A percentile compares a stretch with the other conserved stretches of the same genome.
Evolutionary conservation across 2,329 filamentous ascomycete genomes (phyloP).

Genomic region (Pleoardoris graminearum): DNA sequence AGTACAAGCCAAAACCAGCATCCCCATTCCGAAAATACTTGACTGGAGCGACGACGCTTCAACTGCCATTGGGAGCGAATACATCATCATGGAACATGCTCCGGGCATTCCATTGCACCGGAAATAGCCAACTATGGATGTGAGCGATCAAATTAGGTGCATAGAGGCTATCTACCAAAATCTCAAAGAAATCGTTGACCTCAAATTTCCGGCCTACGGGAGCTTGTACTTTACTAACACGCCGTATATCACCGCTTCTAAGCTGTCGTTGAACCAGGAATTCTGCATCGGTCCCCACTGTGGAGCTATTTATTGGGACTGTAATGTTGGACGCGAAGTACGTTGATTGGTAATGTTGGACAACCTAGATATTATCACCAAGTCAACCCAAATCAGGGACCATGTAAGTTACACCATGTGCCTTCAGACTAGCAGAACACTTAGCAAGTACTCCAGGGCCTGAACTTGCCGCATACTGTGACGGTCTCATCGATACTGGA

Average conservation of each 20-base stretch:
- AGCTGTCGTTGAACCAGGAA: constrained; percentile 18
- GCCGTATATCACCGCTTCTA: constrained; percentile 14
- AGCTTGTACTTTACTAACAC: constrained; percentile 43
- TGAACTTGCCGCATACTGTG: constrained; percentile 37
- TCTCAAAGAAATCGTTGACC: constrained; percentile 37
- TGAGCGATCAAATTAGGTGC: constrained; percentile 40
- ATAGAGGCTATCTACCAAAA: constrained; percentile 33
- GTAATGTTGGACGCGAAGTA: constrained; percentile 28
- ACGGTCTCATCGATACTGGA: constrained; percentile 47
- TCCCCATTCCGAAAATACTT: constrained; percentile 50
- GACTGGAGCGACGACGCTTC: constrained; percentile 48
- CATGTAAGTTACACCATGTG: constrained; percentile 38
- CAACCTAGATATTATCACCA: constrained; percentile 42
- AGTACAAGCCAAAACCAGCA: constrained; percentile 45
- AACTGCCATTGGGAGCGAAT: constrained; percentile 43
- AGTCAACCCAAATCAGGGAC: constrained; percentile 42
- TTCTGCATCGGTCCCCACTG: constrained; percentile 40
- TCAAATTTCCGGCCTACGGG: constrained; percentile 46
- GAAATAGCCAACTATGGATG: constrained; percentile 41
- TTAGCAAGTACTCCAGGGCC: constrained; percentile 36
- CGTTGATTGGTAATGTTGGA: constrained; percentile 26
- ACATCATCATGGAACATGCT: constrained; percentile 47
- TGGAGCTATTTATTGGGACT: constrained; percentile 37
- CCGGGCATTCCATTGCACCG: constrained; percentile 39
- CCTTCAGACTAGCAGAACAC: constrained; percentile 10